Evolutionary conservation across 257 asterid genomes (phyloP).

Genomic region (Solanum paucissectum): DNA sequence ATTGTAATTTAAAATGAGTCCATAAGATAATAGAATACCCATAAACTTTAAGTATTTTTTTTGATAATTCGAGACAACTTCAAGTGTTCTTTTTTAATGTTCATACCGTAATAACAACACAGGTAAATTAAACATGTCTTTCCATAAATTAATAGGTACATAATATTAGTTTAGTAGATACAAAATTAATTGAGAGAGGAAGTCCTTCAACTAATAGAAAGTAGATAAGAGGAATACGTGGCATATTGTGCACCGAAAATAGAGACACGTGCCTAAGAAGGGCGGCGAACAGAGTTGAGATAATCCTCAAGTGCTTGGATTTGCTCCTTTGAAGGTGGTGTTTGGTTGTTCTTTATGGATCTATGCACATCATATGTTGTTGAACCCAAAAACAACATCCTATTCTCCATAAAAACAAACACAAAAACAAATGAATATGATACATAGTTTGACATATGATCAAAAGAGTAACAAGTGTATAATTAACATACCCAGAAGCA

Average conservation of each 20-base stretch:
- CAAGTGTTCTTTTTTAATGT: no score
- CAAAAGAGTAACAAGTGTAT: not conserved
- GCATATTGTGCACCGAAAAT: not conserved
- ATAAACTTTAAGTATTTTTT: no score
- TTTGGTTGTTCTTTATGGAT: conserved; percentile 48
- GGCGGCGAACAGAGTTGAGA: conserved; percentile 35
- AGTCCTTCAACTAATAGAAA: not conserved
- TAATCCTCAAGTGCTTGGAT: conserved; percentile 39
- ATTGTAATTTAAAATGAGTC: no score
- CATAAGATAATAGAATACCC: no score
- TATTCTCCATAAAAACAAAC: not conserved
- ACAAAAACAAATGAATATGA: not conserved
- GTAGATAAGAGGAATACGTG: not conserved
- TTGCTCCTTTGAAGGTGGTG: conserved; percentile 38
- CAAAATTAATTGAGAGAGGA: no score
- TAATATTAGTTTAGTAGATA: no score
- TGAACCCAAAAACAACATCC: conserved; percentile 34
- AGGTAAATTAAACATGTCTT: no score
- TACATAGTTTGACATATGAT: not conserved
- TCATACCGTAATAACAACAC: no score
- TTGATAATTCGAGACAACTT: no score
- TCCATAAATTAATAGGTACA: no score
- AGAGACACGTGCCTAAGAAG: not conserved
- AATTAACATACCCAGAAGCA: conserved; percentile 27
- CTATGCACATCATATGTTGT: conserved; percentile 57